Conservation (phyloP, 441 rosid species). For the Theobroma grandiflorum region DNA sequence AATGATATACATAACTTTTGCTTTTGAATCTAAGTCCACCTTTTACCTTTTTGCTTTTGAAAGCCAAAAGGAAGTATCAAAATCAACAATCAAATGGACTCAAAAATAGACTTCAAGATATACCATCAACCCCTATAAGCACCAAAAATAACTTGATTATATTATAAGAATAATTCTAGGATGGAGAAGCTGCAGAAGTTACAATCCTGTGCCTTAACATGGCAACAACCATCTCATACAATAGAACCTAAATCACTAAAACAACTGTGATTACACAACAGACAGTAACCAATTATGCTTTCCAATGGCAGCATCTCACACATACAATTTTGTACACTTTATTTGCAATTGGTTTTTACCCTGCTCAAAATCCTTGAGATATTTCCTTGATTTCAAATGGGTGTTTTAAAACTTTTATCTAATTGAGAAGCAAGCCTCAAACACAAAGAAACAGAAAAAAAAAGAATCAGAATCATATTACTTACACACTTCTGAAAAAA, state of each 20-base stretch:
- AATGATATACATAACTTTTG: neutral
- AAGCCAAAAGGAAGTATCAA: neutral
- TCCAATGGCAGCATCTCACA: neutral
- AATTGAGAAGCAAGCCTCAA: neutral
- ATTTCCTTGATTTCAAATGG: slow-evolving; percentile 3
- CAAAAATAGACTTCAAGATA: neutral
- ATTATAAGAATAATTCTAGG: slow-evolving; percentile 4
- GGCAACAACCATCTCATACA: neutral
- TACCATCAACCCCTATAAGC: neutral
- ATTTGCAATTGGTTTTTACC: neutral
- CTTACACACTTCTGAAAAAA: neutral
- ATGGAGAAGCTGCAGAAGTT: neutral
- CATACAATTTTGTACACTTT: neutral
- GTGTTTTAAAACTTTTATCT: neutral
- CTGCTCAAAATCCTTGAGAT: slow-evolving; percentile 14
- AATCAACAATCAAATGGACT: neutral
- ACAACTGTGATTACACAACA: neutral
- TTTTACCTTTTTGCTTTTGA: neutral
- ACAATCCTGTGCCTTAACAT: slow-evolving; percentile 1
- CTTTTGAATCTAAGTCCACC: neutral
- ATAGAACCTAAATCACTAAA: slow-evolving; percentile 5
- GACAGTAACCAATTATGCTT: no score
- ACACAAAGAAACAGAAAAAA: neutral
- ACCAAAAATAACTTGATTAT: neutral
- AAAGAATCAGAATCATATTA: neutral